phyloP scores from a whole-genome alignment of 2,329 filamentous ascomycete species.

The Fusarium torulosum region DNA sequence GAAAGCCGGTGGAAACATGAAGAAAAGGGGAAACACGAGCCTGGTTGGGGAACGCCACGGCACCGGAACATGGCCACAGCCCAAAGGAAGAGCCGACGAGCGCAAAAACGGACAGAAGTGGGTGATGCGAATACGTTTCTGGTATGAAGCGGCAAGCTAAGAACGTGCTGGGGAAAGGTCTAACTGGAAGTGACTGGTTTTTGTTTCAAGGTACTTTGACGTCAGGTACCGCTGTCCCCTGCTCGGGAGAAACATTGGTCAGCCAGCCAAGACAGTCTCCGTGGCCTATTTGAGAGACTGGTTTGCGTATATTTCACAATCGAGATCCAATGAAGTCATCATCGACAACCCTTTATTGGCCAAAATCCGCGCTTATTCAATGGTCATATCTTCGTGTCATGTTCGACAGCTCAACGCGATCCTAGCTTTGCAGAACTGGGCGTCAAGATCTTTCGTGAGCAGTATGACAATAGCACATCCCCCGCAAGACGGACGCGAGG shows the following conservation, averaged over 20 bases:
- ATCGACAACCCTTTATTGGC: constrained; percentile 25
- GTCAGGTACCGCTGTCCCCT: constrained; percentile 29
- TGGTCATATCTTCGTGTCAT: constrained; percentile 6
- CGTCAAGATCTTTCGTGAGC: constrained; percentile 8
- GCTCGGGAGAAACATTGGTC: constrained; percentile 35
- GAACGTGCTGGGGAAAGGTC: constrained; percentile 42
- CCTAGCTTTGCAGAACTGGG: constrained; percentile 6
- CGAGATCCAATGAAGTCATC: constrained; percentile 31
- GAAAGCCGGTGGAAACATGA: constrained; percentile 24
- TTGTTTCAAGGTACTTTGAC: constrained; percentile 41
- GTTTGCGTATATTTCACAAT: constrained; percentile 31
- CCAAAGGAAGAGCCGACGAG: constrained; percentile 43
- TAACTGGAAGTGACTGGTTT: constrained; percentile 39
- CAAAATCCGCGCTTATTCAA: background rate
- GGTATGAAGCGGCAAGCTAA: constrained; percentile 43
- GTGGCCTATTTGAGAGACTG: constrained; percentile 13
- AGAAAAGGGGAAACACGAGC: constrained; percentile 39
- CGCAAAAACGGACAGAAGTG: constrained; percentile 46
- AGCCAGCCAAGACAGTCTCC: constrained; percentile 22
- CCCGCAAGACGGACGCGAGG: constrained; percentile 17
- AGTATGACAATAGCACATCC: constrained; percentile 7
- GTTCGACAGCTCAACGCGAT: constrained; percentile 9
- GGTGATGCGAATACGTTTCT: constrained; percentile 46
- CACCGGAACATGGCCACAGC: constrained; percentile 26
- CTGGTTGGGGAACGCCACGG: constrained; percentile 37